Evolutionary conservation across 1,284 basidiomycete species (phyloP).

Genomic region (Ceratobasidium sp.): DNA sequence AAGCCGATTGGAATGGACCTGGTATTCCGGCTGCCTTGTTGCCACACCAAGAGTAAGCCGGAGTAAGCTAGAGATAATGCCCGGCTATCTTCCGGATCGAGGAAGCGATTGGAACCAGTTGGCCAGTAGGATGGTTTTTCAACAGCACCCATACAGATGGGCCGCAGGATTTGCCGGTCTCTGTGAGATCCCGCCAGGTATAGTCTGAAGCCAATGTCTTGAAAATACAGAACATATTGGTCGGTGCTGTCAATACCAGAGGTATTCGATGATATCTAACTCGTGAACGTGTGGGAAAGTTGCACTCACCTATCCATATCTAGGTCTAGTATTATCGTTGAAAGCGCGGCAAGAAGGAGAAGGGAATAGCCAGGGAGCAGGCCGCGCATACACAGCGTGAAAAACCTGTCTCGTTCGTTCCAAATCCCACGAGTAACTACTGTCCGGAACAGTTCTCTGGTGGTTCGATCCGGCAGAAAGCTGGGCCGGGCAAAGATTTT

Average conservation of each 20-base stretch:
- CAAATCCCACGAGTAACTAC: not conserved
- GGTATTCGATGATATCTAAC: not conserved
- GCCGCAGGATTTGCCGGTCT: not conserved
- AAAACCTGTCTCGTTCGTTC: not conserved
- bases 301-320: not conserved
- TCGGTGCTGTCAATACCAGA: too few species aligned
- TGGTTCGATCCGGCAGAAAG: not conserved
- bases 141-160: not conserved
- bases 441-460: not conserved
- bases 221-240: not conserved
- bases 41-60: not conserved
- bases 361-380: conserved; percentile 4
- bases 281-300: not conserved
- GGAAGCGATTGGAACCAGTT: not conserved
- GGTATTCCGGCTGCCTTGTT: not conserved
- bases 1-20: not conserved
- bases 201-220: not conserved
- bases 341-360: not conserved
- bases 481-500: not conserved
- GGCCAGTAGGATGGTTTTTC: not conserved
- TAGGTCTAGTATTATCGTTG: not conserved
- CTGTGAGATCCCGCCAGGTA: not conserved
- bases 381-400: not conserved
- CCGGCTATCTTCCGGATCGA: not conserved
- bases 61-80: not conserved